Base-by-base conservation (phyloP, 192 early-diverging fungal genomes). In the Gaertneriomyces semiglobifer region DNA sequence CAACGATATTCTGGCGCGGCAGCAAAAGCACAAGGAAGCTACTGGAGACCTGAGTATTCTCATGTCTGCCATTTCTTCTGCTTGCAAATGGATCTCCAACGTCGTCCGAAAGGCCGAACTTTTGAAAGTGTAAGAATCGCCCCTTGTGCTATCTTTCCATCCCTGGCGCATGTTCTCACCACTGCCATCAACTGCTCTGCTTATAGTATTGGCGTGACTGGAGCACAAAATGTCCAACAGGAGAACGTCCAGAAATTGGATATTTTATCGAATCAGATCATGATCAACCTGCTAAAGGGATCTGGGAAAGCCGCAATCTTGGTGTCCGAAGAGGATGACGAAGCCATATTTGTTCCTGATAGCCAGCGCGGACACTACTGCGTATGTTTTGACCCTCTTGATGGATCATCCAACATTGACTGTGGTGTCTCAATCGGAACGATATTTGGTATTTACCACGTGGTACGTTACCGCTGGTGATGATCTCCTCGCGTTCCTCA, bases 381-480 rank as follows among this genome's bases (percentile, higher is more conserved):
- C 76, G 92, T 98, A 18, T 92, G 90, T 33, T 98, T 98, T 86
- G 96, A 98, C 78, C 96, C 96, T 51, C 85, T 98, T 12, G 96
- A 98, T 75, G 96, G 96, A 57, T 89, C 87, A 62, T 92, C 90
- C 81, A 98, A 98, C 83, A 98, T 98, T 76, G 96, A 98, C 73
- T 94, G 93, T 74, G 96, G 94, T 84, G 94, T 96, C 42, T 94
- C 93, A 16, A 91, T 98, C 42, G 96, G 96, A 75, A 98, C 96
- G 19, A 98, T 98, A 74, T 98, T 98, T 83, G 96, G 96, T 53
- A 93, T 98, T 72, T 98, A 93, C 86, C 84, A 85, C 69, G 84
- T 95, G 63, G 88, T 91, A 82, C 78, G 86, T 81, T 4, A 58
- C 12, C 25, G 25, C 25, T 33, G 25, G 25, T 33, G 25, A 0